Conservation (phyloP, 1,139 yeast species). For the Blastobotrys ciferrii region DNA sequence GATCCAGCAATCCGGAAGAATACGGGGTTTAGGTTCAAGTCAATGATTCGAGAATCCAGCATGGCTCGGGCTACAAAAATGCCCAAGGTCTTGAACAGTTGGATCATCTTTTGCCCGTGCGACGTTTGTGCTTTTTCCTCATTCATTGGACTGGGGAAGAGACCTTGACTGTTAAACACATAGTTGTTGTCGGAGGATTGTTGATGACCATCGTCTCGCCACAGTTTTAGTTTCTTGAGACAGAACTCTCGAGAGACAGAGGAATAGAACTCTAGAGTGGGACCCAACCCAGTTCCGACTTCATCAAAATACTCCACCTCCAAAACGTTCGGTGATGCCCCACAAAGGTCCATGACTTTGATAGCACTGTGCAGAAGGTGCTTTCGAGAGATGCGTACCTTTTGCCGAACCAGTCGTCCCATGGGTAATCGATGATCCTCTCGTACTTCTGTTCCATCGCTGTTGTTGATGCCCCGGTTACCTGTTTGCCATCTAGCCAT, state of each 20-base stretch:
- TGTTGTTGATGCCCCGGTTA: conserved; percentile 19
- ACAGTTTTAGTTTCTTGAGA: conserved; percentile 54
- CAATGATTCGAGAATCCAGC: conserved; percentile 82
- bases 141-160: conserved; percentile 72
- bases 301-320: conserved; percentile 90
- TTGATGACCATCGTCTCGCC: conserved; percentile 58
- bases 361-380: conserved; percentile 74
- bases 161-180: conserved; percentile 49
- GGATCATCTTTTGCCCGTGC: conserved; percentile 47
- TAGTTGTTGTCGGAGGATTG: conserved; percentile 41
- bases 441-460: conserved; percentile 11
- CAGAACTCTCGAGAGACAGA: conserved; percentile 74
- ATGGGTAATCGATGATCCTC: conserved; percentile 42
- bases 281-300: conserved; percentile 96
- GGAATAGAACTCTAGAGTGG: conserved; percentile 90
- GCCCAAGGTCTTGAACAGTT: conserved; percentile 68
- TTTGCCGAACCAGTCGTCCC: conserved; percentile 79
- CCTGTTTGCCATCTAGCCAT: conserved; percentile 70
- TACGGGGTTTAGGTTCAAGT: conserved; percentile 69
- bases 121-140: conserved; percentile 35
- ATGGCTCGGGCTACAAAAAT: conserved; percentile 83
- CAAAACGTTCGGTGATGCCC: conserved; percentile 73
- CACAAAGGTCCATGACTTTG: conserved; percentile 74
- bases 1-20: conserved; percentile 49
- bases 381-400: conserved; percentile 72